Evolutionary conservation across 495 filamentous ascomycete species (phyloP).

Genomic region (Emericellopsis terricola): DNA sequence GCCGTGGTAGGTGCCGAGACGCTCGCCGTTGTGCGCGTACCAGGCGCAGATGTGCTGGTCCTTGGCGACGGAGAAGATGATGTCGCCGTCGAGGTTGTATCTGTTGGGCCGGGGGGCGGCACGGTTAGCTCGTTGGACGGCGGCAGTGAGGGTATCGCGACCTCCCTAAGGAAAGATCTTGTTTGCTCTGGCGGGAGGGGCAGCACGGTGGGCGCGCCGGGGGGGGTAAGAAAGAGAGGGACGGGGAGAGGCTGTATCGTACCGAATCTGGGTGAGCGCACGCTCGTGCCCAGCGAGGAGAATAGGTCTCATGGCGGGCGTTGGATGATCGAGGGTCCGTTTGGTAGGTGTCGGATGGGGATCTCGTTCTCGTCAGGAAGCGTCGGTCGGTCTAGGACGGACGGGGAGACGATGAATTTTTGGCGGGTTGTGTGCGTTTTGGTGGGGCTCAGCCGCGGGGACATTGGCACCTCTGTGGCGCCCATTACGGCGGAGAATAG

Average conservation of each 20-base stretch:
- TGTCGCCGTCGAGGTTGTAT: constrained; percentile 91
- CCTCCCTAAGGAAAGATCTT: too few relatives aligned
- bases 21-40: constrained; percentile 88
- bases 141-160: too few relatives aligned
- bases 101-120: constrained; percentile 15
- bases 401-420: background rate
- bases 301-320: constrained; percentile 66
- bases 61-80: constrained; percentile 93
- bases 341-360: too few relatives aligned
- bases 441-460: too few relatives aligned
- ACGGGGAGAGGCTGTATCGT: constrained; percentile 8
- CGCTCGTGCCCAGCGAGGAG: constrained; percentile 94
- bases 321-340: background rate
- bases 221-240: background rate
- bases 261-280: constrained; percentile 96
- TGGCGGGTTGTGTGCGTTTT: background rate
- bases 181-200: background rate
- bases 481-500: too few relatives aligned
- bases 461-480: too few relatives aligned
- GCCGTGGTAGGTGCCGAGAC: constrained; percentile 86
- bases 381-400: too few relatives aligned
- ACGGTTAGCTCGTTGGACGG: background rate
- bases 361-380: too few relatives aligned
- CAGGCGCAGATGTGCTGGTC: constrained; percentile 93
- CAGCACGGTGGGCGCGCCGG: background rate